These are phyloP conservation scores for Diplosphaera chodatii DNA, from an alignment of 139 green algal genomes.

Conservation along the genomic window DNA sequence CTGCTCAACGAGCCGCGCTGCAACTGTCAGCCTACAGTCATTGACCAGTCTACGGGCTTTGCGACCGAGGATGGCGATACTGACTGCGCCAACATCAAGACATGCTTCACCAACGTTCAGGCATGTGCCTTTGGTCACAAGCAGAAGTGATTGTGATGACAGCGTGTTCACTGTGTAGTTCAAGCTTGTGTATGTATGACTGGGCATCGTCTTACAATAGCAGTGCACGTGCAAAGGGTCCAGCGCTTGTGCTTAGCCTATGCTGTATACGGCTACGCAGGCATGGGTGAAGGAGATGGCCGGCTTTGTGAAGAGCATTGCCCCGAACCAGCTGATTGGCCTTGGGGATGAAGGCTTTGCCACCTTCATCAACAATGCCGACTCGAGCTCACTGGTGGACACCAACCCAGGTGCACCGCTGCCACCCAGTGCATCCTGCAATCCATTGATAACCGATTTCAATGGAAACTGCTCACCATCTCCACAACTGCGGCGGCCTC, in stretches of 20 bases:
- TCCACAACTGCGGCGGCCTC: too few species aligned
- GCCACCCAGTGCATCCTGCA: too few species aligned
- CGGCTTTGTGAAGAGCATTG: neutral
- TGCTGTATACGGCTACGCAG: neutral
- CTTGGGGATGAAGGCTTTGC: neutral
- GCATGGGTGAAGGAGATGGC: neutral
- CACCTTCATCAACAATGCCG: neutral
- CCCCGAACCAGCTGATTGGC: neutral
- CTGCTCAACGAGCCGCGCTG: neutral
- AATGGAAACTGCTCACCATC: too few species aligned
- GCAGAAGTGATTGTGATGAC: too few species aligned
- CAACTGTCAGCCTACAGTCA: neutral
- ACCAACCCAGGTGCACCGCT: neutral
- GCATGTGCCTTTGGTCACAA: neutral
- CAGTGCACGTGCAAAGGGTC: too few species aligned
- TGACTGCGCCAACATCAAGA: neutral
- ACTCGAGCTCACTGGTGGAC: neutral
- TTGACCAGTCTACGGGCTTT: neutral
- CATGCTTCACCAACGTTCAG: neutral
- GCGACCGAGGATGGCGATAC: neutral
- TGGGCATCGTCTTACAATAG: too few species aligned
- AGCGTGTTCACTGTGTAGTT: too few species aligned
- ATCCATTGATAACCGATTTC: too few species aligned
- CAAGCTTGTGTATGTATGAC: too few species aligned
- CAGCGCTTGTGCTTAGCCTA: too few species aligned